Conservation (phyloP, 371 early-diverging fungal species). For the Amoeboaphelidium protococcarum region DNA sequence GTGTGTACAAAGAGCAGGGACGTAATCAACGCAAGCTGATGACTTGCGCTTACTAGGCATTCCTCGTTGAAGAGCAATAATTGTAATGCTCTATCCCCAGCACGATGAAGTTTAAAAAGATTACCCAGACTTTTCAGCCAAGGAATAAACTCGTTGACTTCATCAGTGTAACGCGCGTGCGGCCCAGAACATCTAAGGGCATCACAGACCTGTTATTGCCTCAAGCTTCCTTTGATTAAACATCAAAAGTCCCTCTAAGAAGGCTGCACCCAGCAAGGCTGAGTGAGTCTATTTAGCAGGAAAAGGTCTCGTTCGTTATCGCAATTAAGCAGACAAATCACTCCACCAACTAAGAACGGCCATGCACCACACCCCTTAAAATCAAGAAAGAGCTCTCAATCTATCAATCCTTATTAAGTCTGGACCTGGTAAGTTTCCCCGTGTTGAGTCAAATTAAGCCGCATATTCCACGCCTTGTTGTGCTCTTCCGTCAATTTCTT, state of each 20-base stretch:
- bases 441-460: no score
- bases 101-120: slow-evolving; percentile 31
- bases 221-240: slow-evolving; percentile 27
- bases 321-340: slow-evolving; percentile 40
- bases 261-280: slow-evolving; percentile 10
- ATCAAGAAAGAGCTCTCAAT: slow-evolving; percentile 17
- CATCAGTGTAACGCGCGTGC: slow-evolving; percentile 45
- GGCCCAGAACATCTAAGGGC: slow-evolving; percentile 48
- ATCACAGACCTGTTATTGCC: slow-evolving; percentile 44
- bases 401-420: slow-evolving; percentile 17
- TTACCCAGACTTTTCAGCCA: slow-evolving; percentile 28
- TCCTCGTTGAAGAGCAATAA: slow-evolving; percentile 36
- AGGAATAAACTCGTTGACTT: slow-evolving; percentile 25
- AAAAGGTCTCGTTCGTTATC: slow-evolving; percentile 34
- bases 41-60: no score
- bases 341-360: slow-evolving; percentile 22
- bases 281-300: slow-evolving; percentile 15
- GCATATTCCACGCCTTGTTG: no score
- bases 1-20: no score
- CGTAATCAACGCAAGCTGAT: no score
- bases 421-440: slow-evolving; percentile 22
- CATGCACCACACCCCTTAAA: slow-evolving; percentile 19
- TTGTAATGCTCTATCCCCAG: slow-evolving; percentile 27
- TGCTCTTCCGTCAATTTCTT: no score
- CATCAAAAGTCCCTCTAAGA: slow-evolving; percentile 27